Conservation (phyloP, 2,329 filamentous ascomycete species). For the Podosphaera fusca region DNA sequence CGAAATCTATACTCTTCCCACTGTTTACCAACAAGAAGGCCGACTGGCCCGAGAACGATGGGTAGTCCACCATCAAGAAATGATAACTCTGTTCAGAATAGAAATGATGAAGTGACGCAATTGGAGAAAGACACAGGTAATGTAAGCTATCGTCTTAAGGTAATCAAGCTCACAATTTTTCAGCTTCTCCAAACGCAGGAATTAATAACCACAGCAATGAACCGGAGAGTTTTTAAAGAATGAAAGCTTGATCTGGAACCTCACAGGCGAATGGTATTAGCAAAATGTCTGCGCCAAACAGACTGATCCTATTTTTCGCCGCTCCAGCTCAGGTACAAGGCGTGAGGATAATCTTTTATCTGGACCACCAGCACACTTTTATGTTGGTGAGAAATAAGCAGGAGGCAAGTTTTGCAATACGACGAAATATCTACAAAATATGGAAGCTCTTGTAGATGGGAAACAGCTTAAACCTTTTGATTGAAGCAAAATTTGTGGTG, state of each 20-base stretch:
- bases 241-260: neutral
- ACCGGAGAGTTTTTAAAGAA: conserved; percentile 26
- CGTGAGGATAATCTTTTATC: no score
- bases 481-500: no score
- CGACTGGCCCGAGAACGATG: conserved; percentile 17
- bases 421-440: no score
- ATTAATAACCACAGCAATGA: conserved; percentile 23
- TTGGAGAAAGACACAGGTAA: conserved; percentile 29
- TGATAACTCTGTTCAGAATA: conserved; percentile 11
- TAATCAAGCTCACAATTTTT: conserved; percentile 8
- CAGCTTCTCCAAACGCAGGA: conserved; percentile 21
- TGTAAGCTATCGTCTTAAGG: conserved; percentile 7
- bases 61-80: conserved; percentile 5
- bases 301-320: no score
- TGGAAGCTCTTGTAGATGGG: no score
- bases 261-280: neutral
- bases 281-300: no score
- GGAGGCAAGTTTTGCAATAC: no score
- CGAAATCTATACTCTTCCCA: conserved; percentile 10
- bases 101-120: conserved; percentile 12
- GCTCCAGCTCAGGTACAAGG: no score
- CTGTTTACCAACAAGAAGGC: conserved; percentile 14
- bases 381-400: no score
- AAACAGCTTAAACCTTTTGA: no score
- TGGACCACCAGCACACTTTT: no score